Conservation (phyloP, 2,329 filamentous ascomycete species). For the Hymenoscyphus fraxineus region DNA sequence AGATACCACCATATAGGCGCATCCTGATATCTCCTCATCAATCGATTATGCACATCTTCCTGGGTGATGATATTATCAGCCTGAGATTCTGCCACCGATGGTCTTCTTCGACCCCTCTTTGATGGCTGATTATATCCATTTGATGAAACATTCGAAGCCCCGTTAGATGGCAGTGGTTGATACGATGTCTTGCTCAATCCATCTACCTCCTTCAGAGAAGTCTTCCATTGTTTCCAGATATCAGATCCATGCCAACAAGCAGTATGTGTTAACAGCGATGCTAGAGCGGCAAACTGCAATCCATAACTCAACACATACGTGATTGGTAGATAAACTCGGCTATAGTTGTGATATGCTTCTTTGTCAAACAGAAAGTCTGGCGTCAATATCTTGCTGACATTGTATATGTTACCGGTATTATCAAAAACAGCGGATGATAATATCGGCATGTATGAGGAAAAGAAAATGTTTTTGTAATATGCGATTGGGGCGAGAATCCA, state of each 20-base stretch:
- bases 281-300: conserved; percentile 78
- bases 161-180: conserved; percentile 41
- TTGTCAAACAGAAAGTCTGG: conserved; percentile 73
- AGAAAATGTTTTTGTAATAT: conserved; percentile 77
- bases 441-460: conserved; percentile 82
- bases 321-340: conserved; percentile 78
- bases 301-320: conserved; percentile 86
- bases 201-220: conserved; percentile 61
- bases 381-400: conserved; percentile 77
- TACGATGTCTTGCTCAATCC: conserved; percentile 50
- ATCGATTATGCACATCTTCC: conserved; percentile 78
- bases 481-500: conserved; percentile 77
- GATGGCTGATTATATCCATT: conserved; percentile 11
- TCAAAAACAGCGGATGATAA: conserved; percentile 82
- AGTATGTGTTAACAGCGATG: conserved; percentile 76
- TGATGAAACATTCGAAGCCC: conserved; percentile 3
- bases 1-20: conserved; percentile 81
- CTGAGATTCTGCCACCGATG: conserved; percentile 40
- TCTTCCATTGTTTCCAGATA: conserved; percentile 73
- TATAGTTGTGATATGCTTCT: conserved; percentile 75
- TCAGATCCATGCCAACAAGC: conserved; percentile 80
- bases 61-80: conserved; percentile 55
- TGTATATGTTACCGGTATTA: conserved; percentile 74
- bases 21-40: conserved; percentile 80
- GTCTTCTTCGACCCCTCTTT: conserved; percentile 14